Conservation (phyloP, 2,329 filamentous ascomycete species). For the Cyclaneusma minus region DNA sequence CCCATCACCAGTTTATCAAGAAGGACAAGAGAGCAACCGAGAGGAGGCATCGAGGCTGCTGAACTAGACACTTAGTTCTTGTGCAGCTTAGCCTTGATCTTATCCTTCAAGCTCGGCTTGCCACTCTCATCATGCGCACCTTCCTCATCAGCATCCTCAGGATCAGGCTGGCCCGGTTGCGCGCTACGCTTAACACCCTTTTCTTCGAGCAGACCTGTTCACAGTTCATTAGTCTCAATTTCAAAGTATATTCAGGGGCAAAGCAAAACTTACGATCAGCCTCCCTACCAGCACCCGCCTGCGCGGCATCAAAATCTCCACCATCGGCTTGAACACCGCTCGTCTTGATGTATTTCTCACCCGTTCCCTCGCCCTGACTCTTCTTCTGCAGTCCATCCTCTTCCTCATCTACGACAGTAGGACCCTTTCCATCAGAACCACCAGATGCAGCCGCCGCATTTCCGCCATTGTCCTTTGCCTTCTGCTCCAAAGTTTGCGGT, state of each 20-base stretch:
- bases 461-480: constrained; percentile 11
- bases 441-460: constrained; percentile 3
- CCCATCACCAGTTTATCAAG: no score
- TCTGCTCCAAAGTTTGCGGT: constrained; percentile 13
- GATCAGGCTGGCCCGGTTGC: no score
- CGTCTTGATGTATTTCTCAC: constrained; percentile 39
- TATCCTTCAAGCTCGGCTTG: constrained; percentile 40
- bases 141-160: constrained; percentile 10
- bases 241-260: constrained; percentile 2
- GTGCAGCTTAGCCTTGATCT: constrained; percentile 57
- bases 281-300: constrained; percentile 48
- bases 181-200: constrained; percentile 27
- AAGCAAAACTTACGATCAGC: constrained; percentile 38
- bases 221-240: no score
- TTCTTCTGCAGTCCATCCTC: constrained; percentile 11
- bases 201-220: constrained; percentile 37
- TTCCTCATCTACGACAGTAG: constrained; percentile 13
- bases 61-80: constrained; percentile 11
- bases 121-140: constrained; percentile 14
- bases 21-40: no score
- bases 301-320: constrained; percentile 49
- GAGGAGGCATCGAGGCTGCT: no score
- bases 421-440: constrained; percentile 10
- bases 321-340: constrained; percentile 47
- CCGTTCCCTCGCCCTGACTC: constrained; percentile 30